phyloP scores from a whole-genome alignment of 208 protist species.

The Trypanosoma rangeli region DNA sequence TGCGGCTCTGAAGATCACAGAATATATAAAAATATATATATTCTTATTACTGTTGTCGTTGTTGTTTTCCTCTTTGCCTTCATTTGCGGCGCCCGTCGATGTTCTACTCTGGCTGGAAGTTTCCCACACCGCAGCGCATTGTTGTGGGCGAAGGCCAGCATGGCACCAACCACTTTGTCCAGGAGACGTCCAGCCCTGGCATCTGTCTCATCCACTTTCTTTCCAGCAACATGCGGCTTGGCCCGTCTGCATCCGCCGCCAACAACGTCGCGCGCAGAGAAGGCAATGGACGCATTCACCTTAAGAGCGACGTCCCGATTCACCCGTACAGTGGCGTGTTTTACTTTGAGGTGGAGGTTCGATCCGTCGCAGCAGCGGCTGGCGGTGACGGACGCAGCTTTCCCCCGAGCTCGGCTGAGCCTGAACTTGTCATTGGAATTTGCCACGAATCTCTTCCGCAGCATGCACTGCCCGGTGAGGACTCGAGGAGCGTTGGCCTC shows the following conservation, averaged over 20 bases:
- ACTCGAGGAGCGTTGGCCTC: slow-evolving; percentile 63
- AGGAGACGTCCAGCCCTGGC: slow-evolving; percentile 32
- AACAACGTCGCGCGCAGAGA: slow-evolving; percentile 4
- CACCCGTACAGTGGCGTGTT: slow-evolving; percentile 46
- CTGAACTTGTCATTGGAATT: slow-evolving; percentile 56
- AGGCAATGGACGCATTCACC: slow-evolving; percentile 38
- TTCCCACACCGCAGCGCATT: slow-evolving; percentile 38
- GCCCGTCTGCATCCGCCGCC: not conserved
- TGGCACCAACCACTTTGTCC: slow-evolving; percentile 31
- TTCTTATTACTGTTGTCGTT: not conserved
- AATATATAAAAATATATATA: not conserved
- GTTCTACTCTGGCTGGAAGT: slow-evolving; percentile 76
- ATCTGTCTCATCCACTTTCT: slow-evolving; percentile 36
- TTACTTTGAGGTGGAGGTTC: slow-evolving; percentile 66
- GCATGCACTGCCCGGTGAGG: slow-evolving; percentile 62
- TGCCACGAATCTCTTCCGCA: slow-evolving; percentile 44
- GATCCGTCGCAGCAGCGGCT: slow-evolving; percentile 1
- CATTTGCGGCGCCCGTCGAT: slow-evolving; percentile 21
- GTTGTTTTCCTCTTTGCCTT: slow-evolving; percentile 1
- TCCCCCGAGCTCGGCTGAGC: not conserved
- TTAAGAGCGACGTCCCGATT: slow-evolving; percentile 56
- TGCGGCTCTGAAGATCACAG: not conserved
- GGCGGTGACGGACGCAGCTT: not conserved
- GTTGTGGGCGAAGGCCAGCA: slow-evolving; percentile 22
- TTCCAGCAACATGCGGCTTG: not conserved